Conservation (phyloP, 768 basidiomycete genomes). For the Pisolithus marmoratus region DNA sequence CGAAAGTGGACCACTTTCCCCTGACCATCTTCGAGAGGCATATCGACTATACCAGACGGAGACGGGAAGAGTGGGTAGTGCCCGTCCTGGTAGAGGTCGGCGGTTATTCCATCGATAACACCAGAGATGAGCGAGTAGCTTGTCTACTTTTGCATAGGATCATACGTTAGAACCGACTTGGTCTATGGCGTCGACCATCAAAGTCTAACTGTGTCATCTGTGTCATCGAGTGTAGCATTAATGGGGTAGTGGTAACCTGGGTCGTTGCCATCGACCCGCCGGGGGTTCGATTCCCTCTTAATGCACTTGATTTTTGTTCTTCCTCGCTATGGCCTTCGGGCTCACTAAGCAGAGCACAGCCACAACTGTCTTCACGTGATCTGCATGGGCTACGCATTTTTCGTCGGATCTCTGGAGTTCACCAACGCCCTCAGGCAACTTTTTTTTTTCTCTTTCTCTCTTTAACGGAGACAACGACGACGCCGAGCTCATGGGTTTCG, state of each 20-base stretch:
- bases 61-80: slow-evolving; percentile 76
- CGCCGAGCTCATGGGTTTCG: background rate
- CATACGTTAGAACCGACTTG: no score
- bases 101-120: slow-evolving; percentile 63
- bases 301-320: slow-evolving; percentile 38
- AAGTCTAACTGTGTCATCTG: background rate
- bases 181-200: no score
- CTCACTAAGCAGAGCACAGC: no score
- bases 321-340: background rate
- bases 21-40: slow-evolving; percentile 87
- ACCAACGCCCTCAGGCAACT: background rate
- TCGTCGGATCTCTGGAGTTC: background rate
- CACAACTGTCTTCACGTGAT: no score
- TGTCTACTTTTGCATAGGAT: background rate
- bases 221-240: slow-evolving; percentile 31
- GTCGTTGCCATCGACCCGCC: slow-evolving; percentile 77
- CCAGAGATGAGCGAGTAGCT: no score
- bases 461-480: background rate
- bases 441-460: background rate
- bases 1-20: slow-evolving; percentile 75
- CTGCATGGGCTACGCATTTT: no score
- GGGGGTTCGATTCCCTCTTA: slow-evolving; percentile 86
- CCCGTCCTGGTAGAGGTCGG: slow-evolving; percentile 62
- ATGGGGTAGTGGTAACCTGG: slow-evolving; percentile 65
- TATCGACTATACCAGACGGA: slow-evolving; percentile 79